Base-by-base conservation (phyloP, 345 rosid genomes). In the Hevea brasiliensis region DNA sequence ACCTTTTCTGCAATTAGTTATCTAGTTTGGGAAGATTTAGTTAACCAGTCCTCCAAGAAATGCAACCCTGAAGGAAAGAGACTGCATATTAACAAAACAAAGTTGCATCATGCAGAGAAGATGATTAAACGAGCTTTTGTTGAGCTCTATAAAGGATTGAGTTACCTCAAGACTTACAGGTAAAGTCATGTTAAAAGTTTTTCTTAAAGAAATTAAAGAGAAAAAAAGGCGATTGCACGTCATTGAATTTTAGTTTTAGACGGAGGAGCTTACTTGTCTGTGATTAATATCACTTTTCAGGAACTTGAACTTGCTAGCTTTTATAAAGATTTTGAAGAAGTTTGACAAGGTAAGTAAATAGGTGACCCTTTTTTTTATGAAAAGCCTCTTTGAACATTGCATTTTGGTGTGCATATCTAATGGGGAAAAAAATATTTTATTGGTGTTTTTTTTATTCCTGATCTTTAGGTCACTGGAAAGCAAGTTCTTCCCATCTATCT, bases 291-390 rank as follows among this genome's bases (percentile, higher is more conserved):
- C 48, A 29, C 58, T 55, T 82, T 81, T 40, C 90, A 89, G 99
- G 90, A 87, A 90, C 89, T 86, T 96, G 87, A 96, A 96, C 87
- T 78, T 90, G 92, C 89, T 96, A 74, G 98, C 99, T 83, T 96
- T 93, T 67, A 84, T 91, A 47, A 96, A 96, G 85, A 96, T 96
- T 74, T 79, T 96, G 85, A 96, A 90, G 87, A 96, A 96, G 74
- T 93, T 96, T 61, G 95, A 93, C 75, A 96, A 93, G 84, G 99
- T 91, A 80, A 82, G 81, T 72, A 0, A 61, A 54, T 48, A 24
- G 21, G 59, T 44, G 7, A 51, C 35, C 27, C 42, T 37, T 63
- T 54, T 57, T 20, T 0, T 23, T 8, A 14, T 1, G 17, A 18
- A 26, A 6, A 58, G 51, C 27, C 32, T 61, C n/a, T 42, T 61